Base-by-base conservation (phyloP, 345 rosid species). In the Eucalyptus sp. region DNA sequence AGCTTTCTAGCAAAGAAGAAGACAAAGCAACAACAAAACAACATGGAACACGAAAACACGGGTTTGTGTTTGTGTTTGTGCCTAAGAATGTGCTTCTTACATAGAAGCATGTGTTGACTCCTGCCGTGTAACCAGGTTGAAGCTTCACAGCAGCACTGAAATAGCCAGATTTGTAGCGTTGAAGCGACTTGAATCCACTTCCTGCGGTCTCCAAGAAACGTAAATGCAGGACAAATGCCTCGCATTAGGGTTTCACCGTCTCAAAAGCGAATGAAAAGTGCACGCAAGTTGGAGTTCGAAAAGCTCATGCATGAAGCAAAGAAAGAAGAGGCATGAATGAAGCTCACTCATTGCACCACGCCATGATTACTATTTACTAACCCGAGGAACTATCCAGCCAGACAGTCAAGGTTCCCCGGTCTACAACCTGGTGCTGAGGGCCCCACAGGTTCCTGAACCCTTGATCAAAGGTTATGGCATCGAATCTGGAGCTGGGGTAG, bases 121-220 rank as follows among this genome's bases (percentile, higher is more conserved):
- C 99, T 13, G 99, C 99, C 49, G 99, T 97, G 89, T 95, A 97
- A 50, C 99, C 99, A 24, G 98, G 33, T 50, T 97, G 99, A 86
- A 97, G 96, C 91, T 96, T 97, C 86, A 97, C 89, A 49, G 96
- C 93, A 33, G 95, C 95, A 86, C 98, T 95, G 80, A 97, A 96
- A 92, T 95, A 97, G 8, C 99, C 99, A 2, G 99, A 96, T 44
- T 44, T 90, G 88, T 96, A 97, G 7, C 93, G 64, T 15, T 89
- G 92, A 56, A 90, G 86, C 86, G 99, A 97, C 93, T 97, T 96
- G 92, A 93, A 97, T 89, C 99, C 99, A 91, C 99, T 96, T 52
- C 99, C 99, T 97, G 83, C 83, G 43, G 46, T 71, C 83, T 37
- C 83, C 46, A 37, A 6, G 27, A 71, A 71, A 92, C 88, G 91